Evolutionary conservation across 129 eudicot species (phyloP).

Genomic region (Escallonia rubra): DNA sequence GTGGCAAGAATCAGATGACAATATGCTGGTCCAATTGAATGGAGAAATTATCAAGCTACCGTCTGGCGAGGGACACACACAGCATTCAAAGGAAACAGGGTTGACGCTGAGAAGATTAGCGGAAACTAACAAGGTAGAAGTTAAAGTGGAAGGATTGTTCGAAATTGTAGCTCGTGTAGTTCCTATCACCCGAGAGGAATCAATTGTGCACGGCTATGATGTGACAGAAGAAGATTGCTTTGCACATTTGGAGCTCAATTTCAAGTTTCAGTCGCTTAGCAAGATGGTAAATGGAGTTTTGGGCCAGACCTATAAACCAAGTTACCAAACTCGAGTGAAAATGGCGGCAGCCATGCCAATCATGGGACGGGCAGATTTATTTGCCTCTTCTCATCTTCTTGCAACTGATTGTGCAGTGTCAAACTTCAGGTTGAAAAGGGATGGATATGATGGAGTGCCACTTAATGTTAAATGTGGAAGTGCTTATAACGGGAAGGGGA

Average conservation of each 20-base stretch:
- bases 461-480: conserved; percentile 8
- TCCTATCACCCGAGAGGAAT: conserved; percentile 14
- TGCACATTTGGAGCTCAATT: conserved; percentile 19
- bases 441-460: background rate
- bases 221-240: conserved; percentile 18
- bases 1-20: conserved; percentile 17
- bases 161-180: conserved; percentile 27
- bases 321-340: conserved; percentile 12
- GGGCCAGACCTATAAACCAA: conserved; percentile 16
- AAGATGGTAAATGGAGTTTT: conserved; percentile 12
- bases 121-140: conserved; percentile 12
- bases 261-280: conserved; percentile 19
- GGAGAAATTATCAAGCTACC: conserved; percentile 7
- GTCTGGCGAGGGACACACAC: background rate
- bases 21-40: conserved; percentile 5
- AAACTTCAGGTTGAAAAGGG: background rate
- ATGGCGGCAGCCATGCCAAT: conserved; percentile 15
- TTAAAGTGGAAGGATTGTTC: conserved; percentile 4
- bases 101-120: conserved; percentile 1
- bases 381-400: background rate
- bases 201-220: conserved; percentile 14
- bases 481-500: background rate
- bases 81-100: background rate
- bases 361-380: conserved; percentile 9
- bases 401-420: conserved; percentile 17